phyloP scores from a whole-genome alignment of 2,329 filamentous ascomycete species.

The Periglandula ipomoeae region DNA sequence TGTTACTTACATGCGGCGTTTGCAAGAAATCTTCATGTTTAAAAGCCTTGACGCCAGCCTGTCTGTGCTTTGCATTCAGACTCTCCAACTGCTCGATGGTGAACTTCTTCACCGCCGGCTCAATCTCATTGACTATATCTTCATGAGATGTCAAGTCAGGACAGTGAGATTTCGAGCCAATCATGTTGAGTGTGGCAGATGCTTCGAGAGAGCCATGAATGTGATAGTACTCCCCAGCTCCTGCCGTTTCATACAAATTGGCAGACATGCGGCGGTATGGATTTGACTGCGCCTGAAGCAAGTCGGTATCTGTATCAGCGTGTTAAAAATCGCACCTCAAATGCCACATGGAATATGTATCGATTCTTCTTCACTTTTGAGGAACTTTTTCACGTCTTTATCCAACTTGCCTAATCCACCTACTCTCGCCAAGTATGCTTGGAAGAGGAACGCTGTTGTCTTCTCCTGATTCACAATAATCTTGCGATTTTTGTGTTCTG shows the following conservation, averaged over 20 bases:
- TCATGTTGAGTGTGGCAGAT: constrained; percentile 59
- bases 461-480: constrained; percentile 28
- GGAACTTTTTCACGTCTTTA: constrained; percentile 14
- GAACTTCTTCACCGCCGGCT: constrained; percentile 46
- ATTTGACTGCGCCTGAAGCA: constrained; percentile 61
- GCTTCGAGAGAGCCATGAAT: constrained; percentile 69
- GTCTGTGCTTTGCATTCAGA: constrained; percentile 44
- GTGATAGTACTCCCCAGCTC: constrained; percentile 60
- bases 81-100: constrained; percentile 46
- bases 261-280: constrained; percentile 64
- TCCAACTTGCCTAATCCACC: constrained; percentile 30
- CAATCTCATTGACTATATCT: constrained; percentile 50
- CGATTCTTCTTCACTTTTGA: constrained; percentile 5
- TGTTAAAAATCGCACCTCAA: background rate
- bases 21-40: constrained; percentile 50
- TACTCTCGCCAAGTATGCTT: constrained; percentile 26
- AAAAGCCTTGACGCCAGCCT: constrained; percentile 51
- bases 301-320: constrained; percentile 53
- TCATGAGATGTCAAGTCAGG: constrained; percentile 53
- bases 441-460: constrained; percentile 33
- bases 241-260: constrained; percentile 61
- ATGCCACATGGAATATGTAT: background rate
- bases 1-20: constrained; percentile 32
- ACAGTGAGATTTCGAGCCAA: constrained; percentile 53
- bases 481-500: constrained; percentile 5